A percentile compares a stretch with the other conserved stretches of the same genome.
Conservation (phyloP, 2,329 filamentous ascomycete species). For the Fonsecaea nubica region DNA sequence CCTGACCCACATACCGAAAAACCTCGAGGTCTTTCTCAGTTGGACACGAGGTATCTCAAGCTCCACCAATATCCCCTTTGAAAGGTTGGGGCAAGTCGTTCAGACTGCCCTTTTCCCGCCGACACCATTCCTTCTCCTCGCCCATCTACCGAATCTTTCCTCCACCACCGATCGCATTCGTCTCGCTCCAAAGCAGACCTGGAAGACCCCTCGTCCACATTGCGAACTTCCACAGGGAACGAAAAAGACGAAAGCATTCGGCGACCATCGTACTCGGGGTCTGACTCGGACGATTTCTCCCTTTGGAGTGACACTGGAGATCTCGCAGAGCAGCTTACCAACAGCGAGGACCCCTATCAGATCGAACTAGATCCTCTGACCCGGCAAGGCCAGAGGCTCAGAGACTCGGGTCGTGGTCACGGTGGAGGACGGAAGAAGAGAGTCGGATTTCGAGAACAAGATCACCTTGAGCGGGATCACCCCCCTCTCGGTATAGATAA, state of each 20-base stretch:
- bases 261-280: slow-evolving; percentile 58
- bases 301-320: slow-evolving; percentile 95
- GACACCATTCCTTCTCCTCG: slow-evolving; percentile 85
- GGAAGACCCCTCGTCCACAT: slow-evolving; percentile 46
- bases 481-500: slow-evolving; percentile 58
- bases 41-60: slow-evolving; percentile 23
- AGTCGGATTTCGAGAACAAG: slow-evolving; percentile 38
- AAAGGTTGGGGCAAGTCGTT: slow-evolving; percentile 66
- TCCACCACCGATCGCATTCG: slow-evolving; percentile 78
- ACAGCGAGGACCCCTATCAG: slow-evolving; percentile 80
- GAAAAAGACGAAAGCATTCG: slow-evolving; percentile 57
- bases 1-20: slow-evolving; percentile 26
- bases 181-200: slow-evolving; percentile 47
- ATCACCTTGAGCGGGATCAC: slow-evolving; percentile 51
- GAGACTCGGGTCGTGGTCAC: slow-evolving; percentile 40
- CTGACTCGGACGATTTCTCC: slow-evolving; percentile 71
- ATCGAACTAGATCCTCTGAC: slow-evolving; percentile 65
- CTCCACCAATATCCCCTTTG: slow-evolving; percentile 16
- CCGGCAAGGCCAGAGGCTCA: slow-evolving; percentile 49
- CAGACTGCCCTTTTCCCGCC: slow-evolving; percentile 70
- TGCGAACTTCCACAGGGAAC: slow-evolving; percentile 50
- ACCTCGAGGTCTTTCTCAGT: slow-evolving; percentile 20
- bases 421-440: slow-evolving; percentile 42
- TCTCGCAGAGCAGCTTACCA: slow-evolving; percentile 86
- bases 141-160: slow-evolving; percentile 75